Conservation (phyloP, 257 asterid genomes). For the Gardenia jasminoides region DNA sequence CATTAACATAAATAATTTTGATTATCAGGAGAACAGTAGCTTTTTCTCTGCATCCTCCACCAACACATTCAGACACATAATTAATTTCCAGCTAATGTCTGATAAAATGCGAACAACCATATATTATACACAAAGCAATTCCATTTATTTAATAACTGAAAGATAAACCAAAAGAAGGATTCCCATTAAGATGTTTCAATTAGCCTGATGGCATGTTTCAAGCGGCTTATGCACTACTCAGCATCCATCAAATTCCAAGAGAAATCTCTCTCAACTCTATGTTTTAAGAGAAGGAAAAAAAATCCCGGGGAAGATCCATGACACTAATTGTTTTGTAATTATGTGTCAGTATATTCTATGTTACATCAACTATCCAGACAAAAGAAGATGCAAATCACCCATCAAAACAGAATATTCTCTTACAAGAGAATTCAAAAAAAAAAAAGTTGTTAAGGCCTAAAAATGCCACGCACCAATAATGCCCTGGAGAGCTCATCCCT, state of each 20-base stretch:
- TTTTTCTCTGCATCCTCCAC: neutral
- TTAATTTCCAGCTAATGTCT: neutral
- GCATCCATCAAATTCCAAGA: neutral
- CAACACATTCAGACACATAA: neutral
- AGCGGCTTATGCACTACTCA: neutral
- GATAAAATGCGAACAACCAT: neutral
- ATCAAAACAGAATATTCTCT: neutral
- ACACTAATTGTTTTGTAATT: neutral
- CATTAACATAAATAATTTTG: too few species aligned
- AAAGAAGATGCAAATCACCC: conserved; percentile 11
- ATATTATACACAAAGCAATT: neutral
- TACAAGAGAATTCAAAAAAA: conserved; percentile 3
- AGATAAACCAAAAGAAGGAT: neutral
- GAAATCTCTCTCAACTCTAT: neutral
- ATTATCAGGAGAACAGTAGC: neutral
- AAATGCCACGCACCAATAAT: conserved; percentile 66
- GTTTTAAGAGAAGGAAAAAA: neutral
- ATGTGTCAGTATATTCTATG: neutral
- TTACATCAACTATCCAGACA: conserved; percentile 3
- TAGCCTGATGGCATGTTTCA: neutral
- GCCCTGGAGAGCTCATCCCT: conserved; percentile 81
- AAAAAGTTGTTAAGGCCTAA: conserved; percentile 1
- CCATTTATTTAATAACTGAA: neutral
- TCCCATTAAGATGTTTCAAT: neutral
- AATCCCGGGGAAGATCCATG: neutral